A percentile compares a stretch with the other conserved stretches of the same genome.
phyloP scores from a whole-genome alignment of 2,329 filamentous ascomycete genomes.

The Pyrenochaeta sp. region DNA sequence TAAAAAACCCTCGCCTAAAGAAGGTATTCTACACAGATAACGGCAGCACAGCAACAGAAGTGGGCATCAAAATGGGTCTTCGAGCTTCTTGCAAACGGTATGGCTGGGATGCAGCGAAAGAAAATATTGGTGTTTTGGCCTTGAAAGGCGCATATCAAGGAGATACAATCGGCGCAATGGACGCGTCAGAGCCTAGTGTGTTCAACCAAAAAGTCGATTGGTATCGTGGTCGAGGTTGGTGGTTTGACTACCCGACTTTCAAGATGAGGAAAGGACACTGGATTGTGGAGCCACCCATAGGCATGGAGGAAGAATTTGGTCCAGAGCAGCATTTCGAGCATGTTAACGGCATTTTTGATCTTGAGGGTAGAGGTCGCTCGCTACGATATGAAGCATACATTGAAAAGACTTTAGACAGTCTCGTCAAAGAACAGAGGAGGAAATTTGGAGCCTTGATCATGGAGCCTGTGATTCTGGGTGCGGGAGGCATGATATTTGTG shows the following conservation, averaged over 20 bases:
- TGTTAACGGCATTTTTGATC: constrained; percentile 48
- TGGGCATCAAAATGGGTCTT: constrained; percentile 85
- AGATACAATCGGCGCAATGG: constrained; percentile 89
- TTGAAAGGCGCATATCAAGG: constrained; percentile 85
- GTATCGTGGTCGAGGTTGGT: constrained; percentile 80
- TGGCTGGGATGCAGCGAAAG: constrained; percentile 66
- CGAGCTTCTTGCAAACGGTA: constrained; percentile 73
- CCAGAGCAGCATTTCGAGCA: constrained; percentile 44
- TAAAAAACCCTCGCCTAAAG: constrained; percentile 70
- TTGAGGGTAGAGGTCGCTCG: constrained; percentile 50
- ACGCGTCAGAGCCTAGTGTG: constrained; percentile 77
- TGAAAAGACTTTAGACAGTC: constrained; percentile 58
- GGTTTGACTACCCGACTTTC: constrained; percentile 81
- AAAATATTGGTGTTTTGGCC: constrained; percentile 73
- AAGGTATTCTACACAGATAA: constrained; percentile 87
- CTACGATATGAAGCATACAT: constrained; percentile 70
- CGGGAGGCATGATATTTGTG: constrained; percentile 84
- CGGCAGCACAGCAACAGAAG: constrained; percentile 83
- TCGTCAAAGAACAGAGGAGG: constrained; percentile 64
- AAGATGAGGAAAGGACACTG: constrained; percentile 72
- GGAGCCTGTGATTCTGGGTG: constrained; percentile 81
- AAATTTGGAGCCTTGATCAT: constrained; percentile 81
- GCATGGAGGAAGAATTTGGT: constrained; percentile 59
- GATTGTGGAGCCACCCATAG: constrained; percentile 66
- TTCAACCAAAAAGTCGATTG: constrained; percentile 87